Conservation (phyloP, 2,329 filamentous ascomycete genomes). For the Penicillium sp. region DNA sequence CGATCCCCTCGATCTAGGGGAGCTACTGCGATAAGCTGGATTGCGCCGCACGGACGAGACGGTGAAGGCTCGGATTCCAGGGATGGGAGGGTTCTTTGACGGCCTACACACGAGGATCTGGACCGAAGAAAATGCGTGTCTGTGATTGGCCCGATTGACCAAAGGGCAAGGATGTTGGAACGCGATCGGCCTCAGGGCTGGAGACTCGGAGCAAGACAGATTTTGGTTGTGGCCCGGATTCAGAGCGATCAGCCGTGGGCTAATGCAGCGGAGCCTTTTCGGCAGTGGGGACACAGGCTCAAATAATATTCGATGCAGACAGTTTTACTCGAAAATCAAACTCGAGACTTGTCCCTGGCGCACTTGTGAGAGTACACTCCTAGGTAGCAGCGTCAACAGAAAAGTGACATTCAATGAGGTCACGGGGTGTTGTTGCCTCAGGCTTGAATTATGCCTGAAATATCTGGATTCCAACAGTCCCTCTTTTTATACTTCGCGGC, state of each 20-base stretch:
- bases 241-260: conserved; percentile 31
- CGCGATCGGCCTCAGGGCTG: conserved; percentile 19
- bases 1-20: conserved; percentile 11
- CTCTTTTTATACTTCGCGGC: not conserved
- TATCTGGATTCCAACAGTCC: not conserved
- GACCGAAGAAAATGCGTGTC: conserved; percentile 3
- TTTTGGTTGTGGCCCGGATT: conserved; percentile 26
- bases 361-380: not conserved
- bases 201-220: conserved; percentile 21
- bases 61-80: conserved; percentile 22
- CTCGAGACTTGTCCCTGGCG: not conserved
- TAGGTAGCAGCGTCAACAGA: not conserved
- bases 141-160: conserved; percentile 21
- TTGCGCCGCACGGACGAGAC: conserved; percentile 26
- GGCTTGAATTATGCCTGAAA: not conserved
- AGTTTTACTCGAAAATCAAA: not conserved
- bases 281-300: conserved; percentile 23
- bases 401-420: not conserved
- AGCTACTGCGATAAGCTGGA: conserved; percentile 9
- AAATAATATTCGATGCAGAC: conserved; percentile 4
- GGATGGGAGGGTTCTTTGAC: conserved; percentile 12
- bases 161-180: conserved; percentile 17
- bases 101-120: conserved; percentile 1
- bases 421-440: not conserved
- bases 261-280: conserved; percentile 31